Percentiles rank a stretch among this genome's conserved stretches.
phyloP scores from a whole-genome alignment of 306 rosid genomes.

The Dalbergia cochinchinensis region DNA sequence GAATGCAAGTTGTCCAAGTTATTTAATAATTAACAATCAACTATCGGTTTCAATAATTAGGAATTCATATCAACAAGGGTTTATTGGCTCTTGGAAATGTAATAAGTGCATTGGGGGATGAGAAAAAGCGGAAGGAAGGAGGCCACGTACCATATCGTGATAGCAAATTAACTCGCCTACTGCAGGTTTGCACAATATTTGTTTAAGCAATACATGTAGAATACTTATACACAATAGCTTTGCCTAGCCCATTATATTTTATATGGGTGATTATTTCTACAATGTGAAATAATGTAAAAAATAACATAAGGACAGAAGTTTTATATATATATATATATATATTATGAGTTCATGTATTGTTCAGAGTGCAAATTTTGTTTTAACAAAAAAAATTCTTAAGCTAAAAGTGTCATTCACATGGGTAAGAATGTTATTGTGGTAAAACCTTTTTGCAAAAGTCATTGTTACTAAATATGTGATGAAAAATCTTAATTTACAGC shows the following conservation, averaged over 20 bases:
- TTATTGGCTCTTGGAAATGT: conserved; percentile 94
- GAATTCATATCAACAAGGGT: conserved; percentile 97
- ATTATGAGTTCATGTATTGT: conserved; percentile 21
- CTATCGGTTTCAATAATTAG: conserved; percentile 53
- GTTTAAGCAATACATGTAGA: conserved; percentile 14
- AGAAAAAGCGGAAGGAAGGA: conserved; percentile 94
- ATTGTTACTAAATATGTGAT: background rate
- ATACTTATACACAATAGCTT: background rate
- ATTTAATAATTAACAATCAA: background rate
- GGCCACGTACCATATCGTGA: conserved; percentile 98
- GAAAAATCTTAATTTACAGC: background rate
- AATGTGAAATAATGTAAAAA: background rate
- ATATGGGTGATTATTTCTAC: background rate
- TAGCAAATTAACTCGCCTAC: conserved; percentile 92
- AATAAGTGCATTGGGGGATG: conserved; percentile 98
- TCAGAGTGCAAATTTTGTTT: background rate
- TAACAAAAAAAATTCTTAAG: conserved; percentile 2
- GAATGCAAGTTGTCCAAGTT: conserved; percentile 21
- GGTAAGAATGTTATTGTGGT: background rate
- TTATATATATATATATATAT: conserved; percentile 4
- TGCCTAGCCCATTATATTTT: conserved; percentile 3
- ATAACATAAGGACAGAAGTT: conserved; percentile 2
- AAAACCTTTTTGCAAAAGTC: conserved; percentile 7
- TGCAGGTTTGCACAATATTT: conserved; percentile 68
- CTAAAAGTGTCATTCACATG: background rate